phyloP scores from a whole-genome alignment of 768 basidiomycete genomes.

The Cystobasidium ongulense region DNA sequence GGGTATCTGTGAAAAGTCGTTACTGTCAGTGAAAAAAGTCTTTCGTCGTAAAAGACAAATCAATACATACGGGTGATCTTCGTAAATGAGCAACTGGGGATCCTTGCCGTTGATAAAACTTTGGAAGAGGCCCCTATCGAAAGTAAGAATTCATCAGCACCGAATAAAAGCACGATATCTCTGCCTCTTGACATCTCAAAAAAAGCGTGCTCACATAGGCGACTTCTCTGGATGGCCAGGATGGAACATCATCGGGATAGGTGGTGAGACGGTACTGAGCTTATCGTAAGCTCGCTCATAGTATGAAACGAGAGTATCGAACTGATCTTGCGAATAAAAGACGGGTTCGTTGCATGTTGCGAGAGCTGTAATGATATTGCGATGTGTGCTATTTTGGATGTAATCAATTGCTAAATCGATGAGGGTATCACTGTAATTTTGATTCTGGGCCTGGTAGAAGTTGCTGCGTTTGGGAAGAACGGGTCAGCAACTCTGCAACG shows the following conservation, averaged over 20 bases:
- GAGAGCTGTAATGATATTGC: slow-evolving; percentile 38
- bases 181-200: too few species aligned
- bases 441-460: slow-evolving; percentile 14
- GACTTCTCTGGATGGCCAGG: slow-evolving; percentile 25
- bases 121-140: slow-evolving; percentile 22
- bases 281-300: slow-evolving; percentile 32
- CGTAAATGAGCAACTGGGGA: slow-evolving; percentile 32
- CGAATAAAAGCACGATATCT: too few species aligned
- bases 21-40: too few species aligned
- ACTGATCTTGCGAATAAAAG: slow-evolving; percentile 39
- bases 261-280: not conserved
- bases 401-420: slow-evolving; percentile 38
- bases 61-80: slow-evolving; percentile 34
- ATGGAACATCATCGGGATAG: slow-evolving; percentile 9
- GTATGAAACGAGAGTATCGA: slow-evolving; percentile 35
- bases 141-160: not conserved
- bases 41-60: not conserved
- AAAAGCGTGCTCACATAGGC: slow-evolving; percentile 8
- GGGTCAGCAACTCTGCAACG: not conserved
- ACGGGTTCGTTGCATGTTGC: slow-evolving; percentile 38
- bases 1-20: not conserved
- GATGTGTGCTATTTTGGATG: slow-evolving; percentile 38
- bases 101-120: slow-evolving; percentile 36
- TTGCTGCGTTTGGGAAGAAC: not conserved
- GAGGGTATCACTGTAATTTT: slow-evolving; percentile 25